phyloP scores from a whole-genome alignment of 192 early-diverging fungal species.

The Podila epicladia region DNA sequence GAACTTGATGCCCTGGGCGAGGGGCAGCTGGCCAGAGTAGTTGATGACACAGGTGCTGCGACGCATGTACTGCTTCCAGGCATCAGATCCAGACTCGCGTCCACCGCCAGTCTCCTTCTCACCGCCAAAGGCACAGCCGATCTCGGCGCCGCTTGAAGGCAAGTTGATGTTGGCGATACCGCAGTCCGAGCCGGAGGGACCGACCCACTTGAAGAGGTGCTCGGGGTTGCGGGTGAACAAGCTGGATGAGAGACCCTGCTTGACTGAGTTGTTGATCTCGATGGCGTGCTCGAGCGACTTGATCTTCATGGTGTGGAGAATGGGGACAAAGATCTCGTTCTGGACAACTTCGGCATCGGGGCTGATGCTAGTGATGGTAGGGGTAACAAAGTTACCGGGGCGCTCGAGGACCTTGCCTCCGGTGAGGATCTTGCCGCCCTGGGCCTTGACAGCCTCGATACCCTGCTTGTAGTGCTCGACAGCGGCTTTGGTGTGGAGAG shows the following conservation, averaged over 20 bases:
- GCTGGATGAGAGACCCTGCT: conserved; percentile 86
- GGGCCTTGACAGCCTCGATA: conserved; percentile 79
- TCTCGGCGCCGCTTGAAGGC: conserved; percentile 96
- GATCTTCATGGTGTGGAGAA: conserved; percentile 87
- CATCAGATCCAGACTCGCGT: conserved; percentile 89
- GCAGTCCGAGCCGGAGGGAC: conserved; percentile 90
- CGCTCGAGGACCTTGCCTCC: conserved; percentile 84
- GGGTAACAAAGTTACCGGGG: conserved; percentile 91
- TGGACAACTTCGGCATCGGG: conserved; percentile 83
- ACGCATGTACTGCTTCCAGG: conserved; percentile 83
- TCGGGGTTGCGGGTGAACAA: conserved; percentile 85
- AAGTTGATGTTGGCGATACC: conserved; percentile 96
- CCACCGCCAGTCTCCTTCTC: conserved; percentile 98
- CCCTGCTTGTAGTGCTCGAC: conserved; percentile 80
- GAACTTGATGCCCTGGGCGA: conserved; percentile 97
- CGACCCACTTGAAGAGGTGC: conserved; percentile 94
- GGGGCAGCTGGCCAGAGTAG: conserved; percentile 85
- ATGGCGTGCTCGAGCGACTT: conserved; percentile 86
- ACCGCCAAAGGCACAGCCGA: conserved; percentile 97
- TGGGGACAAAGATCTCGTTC: conserved; percentile 96
- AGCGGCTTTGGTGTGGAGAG: conserved; percentile 88
- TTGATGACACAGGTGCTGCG: conserved; percentile 79
- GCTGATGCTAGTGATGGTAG: conserved; percentile 87
- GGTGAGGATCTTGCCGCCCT: conserved; percentile 86
- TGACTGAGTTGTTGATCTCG: conserved; percentile 87